Base-by-base conservation (phyloP, 2,329 filamentous ascomycete species). In the Didymella pinodella region DNA sequence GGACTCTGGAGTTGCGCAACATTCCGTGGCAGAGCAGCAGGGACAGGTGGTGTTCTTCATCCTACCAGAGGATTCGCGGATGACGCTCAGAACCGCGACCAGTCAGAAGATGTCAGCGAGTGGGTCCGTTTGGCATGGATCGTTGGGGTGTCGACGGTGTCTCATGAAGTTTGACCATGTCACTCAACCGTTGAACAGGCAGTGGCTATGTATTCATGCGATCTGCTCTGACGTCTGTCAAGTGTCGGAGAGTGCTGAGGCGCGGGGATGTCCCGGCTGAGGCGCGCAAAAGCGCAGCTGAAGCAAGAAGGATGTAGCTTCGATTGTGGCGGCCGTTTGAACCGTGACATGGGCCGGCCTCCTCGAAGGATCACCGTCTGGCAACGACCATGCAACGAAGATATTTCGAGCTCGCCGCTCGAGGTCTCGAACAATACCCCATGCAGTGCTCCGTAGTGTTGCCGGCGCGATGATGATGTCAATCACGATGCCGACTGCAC, bases 311-410 rank as follows among this genome's bases (percentile, higher is more conserved):
- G 48, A 44, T 55, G 52, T 51, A 52, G 51, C 52, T 52, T 36
- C 57, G 57, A 51, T 52, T 51, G 48, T 60, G 52, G 57, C 57
- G 57, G 52, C 57, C 52, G 52, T 60, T 59, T 51, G 51, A 52
- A 52, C 43, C 26, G 28, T 26, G 50, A 54, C 56, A 22, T 25
- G 50, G 38, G 49, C 47, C n/a, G 20, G 36, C 25, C 16, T 18
- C 4, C 8, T 38, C 10, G n/a, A 20, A 44, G 49, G 49, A 48
- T 41, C 44, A 20, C 20, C 31, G 38, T 20, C 46, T 54, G 18
- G 45, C 48, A 55, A 49, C 28, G 55, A 40, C 43, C 43, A 48
- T 49, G 55, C 31, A 38, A 40, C 18, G 12, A 22, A 11, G 31
- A n/a, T 46, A 45, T 45, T 38, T 44, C 18, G 16, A 22, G 48